Evolutionary conservation across 495 filamentous ascomycete species (phyloP), one percentile per base, ranked within the genome.

Genomic region (Lepraria neglecta): DNA sequence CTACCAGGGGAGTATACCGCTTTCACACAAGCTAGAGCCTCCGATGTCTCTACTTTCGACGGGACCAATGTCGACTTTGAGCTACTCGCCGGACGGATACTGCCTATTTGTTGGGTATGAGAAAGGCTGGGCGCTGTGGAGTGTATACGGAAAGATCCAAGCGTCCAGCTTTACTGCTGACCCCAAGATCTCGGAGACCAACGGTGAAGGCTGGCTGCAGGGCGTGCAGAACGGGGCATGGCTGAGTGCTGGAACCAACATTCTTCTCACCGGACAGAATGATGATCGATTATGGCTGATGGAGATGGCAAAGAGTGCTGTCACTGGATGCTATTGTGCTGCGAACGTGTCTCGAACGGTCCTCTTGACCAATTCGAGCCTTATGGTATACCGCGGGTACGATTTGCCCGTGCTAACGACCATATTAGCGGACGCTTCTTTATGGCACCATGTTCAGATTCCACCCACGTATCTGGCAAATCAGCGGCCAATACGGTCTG

Each of bases 71-170:
- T 89, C 80, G 4, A 88, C 86, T 28, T 76, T 99, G 62, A 84
- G 70, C 64, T 99, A 96, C 77, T 96, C 95, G 11, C 90, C 94
- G 0, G 95, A 99, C 69, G 95, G 95, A 43, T 97, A 97, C 70
- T 96, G 92, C 68, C 80, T 97, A 4, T 96, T 99, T 72, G 91
- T 87, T 45, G 95, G 94, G 27, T 97, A 91, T 69, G 88, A 95
- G 63, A 84, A 84, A 62, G 95, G 95, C 14, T 99, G 95, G 95
- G 88, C 86, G 15, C 91, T 84, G 40, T 97, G 91, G 91, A 97
- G 92, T 71, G 95, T 97, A 6, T 99, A 91, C 72, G 95, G 95
- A 21, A 97, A 96, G 71, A 80, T 86, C 4, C 84, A 89, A 14
- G 87, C 85, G 21, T 89, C 81, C 61, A 96, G 90, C 69, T 97